Percentiles rank a stretch among this genome's conserved stretches.
Conservation (phyloP, 2,329 filamentous ascomycete species). For the Cryphonectria parasitica region DNA sequence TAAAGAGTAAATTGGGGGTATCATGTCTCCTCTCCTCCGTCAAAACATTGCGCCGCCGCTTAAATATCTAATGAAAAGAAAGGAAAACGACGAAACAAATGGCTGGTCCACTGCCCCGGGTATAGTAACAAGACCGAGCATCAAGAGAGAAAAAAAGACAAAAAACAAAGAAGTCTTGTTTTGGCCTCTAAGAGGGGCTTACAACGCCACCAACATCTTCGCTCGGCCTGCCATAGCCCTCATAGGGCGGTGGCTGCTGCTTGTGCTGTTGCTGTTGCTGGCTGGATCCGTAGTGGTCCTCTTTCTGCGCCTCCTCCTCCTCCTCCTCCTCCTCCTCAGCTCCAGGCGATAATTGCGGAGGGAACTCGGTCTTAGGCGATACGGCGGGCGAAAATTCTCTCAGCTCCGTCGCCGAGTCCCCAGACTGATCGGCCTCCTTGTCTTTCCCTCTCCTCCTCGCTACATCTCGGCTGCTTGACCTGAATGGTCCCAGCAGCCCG, state of each 20-base stretch:
- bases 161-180: neutral
- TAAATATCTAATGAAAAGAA: neutral
- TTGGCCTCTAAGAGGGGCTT: neutral
- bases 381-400: slow-evolving; percentile 33
- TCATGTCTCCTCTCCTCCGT: slow-evolving; percentile 18
- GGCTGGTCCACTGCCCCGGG: slow-evolving; percentile 12
- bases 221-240: slow-evolving; percentile 14
- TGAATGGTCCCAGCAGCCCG: slow-evolving; percentile 53
- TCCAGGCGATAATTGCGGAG: neutral
- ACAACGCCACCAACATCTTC: slow-evolving; percentile 35
- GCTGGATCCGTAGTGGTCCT: neutral
- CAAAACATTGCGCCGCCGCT: slow-evolving; percentile 1
- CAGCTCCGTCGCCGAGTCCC: slow-evolving; percentile 45
- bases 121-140: slow-evolving; percentile 6
- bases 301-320: neutral
- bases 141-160: neutral
- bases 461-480: slow-evolving; percentile 14
- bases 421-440: slow-evolving; percentile 10
- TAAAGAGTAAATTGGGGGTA: slow-evolving; percentile 24
- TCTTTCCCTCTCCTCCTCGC: neutral
- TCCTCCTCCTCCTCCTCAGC: neutral
- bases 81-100: neutral
- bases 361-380: slow-evolving; percentile 19
- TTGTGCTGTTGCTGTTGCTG: neutral
- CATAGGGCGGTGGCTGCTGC: slow-evolving; percentile 26